Evolutionary conservation across 2,329 filamentous ascomycete genomes (phyloP), one percentile per base, ranked within the genome.

Genomic region (Tothia fuscella): DNA sequence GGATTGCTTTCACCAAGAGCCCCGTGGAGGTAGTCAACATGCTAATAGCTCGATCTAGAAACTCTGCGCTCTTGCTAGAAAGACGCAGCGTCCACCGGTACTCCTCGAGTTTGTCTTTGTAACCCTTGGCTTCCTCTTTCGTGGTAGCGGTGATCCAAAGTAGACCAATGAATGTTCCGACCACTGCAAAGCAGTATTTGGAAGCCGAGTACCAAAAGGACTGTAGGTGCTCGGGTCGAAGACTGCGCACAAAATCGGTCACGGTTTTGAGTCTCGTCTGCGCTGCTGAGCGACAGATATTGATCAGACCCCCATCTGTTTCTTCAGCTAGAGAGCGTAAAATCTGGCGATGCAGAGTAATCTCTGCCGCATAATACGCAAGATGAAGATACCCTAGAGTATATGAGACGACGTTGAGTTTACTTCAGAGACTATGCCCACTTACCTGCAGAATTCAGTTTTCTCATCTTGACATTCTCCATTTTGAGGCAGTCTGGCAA

Each of bases 401-500:
- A 29, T 30, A 40, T 42, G 13, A 38, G 25, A 4, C 17, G 4
- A 3, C 13, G 6, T 19, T 22, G 14, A 28, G 13, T 7, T 7
- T 30, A 7, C 10, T 12, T 28, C 6, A 21, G 29, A 41, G 14
- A 13, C 13, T 16, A 10, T 5, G 10, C 13, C 6, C 31, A 37
- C 35, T 38, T 22, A 53, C 53, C 53, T 42, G 51, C 51, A n/a
- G 53, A 54, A 14, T 52, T 57, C 2, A 58, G 45, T 43, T 57
- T 57, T 6, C 53, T 45, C 30, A 53, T 50, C 9, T 51, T 48
- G 5, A 56, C 46, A 6, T 62, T 61, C 22, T 71, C 68, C 62
- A 72, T 68, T 44, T 67, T 69, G 31, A 73, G 56, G 3, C 59
- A 53, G 13, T 62, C 46, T 3, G 70, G 69, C 13, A 73, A 56